Evolutionary conservation across 495 filamentous ascomycete genomes (phyloP).

Genomic region (Cercophora sp.): DNA sequence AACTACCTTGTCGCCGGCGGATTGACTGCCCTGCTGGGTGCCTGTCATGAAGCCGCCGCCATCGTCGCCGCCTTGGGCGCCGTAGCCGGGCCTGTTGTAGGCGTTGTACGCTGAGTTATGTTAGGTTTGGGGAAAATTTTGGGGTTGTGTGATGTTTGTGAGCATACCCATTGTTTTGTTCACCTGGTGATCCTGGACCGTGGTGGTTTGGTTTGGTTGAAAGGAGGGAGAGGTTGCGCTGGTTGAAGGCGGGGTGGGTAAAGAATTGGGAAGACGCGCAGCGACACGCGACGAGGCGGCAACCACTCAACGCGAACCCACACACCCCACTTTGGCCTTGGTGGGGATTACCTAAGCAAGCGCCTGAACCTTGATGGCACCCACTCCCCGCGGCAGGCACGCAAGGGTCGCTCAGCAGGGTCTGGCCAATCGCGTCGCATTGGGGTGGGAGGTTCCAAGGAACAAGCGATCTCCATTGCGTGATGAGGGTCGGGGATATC

Average conservation of each 20-base stretch:
- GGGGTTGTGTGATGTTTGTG: too few species aligned
- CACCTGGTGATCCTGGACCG: too few species aligned
- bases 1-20: constrained; percentile 23
- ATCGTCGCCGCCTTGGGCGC: constrained; percentile 37
- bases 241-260: not conserved
- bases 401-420: too few species aligned
- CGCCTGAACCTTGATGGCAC: not conserved
- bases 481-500: not conserved
- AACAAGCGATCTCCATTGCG: not conserved
- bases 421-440: too few species aligned
- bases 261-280: constrained; percentile 11
- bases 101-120: constrained; percentile 43
- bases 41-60: constrained; percentile 45
- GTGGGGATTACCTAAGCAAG: not conserved
- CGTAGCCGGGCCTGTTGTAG: constrained; percentile 37
- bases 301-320: constrained; percentile 23
- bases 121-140: constrained; percentile 5
- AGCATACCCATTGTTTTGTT: constrained; percentile 18
- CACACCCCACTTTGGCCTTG: not conserved
- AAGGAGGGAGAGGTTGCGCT: not conserved
- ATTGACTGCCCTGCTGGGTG: constrained; percentile 44
- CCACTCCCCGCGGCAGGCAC: too few species aligned
- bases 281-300: constrained; percentile 16
- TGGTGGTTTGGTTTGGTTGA: not conserved
- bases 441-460: too few species aligned